A percentile compares a stretch with the other conserved stretches of the same genome.
Conservation (phyloP, 2,329 filamentous ascomycete genomes). For the Amauroascus verrucosus region DNA sequence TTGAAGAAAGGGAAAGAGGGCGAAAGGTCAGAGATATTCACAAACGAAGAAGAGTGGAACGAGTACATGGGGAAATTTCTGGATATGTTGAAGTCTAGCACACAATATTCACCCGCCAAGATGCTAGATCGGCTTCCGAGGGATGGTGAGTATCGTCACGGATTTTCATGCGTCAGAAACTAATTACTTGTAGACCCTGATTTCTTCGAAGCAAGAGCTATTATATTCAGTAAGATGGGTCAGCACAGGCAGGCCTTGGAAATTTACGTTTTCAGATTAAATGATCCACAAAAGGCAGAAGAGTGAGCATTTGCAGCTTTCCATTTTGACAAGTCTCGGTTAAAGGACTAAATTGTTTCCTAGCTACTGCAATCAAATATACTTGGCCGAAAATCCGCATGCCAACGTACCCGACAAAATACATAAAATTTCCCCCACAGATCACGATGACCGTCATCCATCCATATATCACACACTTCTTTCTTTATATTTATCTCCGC, state of each 20-base stretch:
- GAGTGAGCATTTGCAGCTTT: constrained; percentile 50
- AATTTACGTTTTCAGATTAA: constrained; percentile 92
- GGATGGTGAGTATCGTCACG: constrained; percentile 51
- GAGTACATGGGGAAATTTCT: constrained; percentile 58
- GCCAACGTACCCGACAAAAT: constrained; percentile 27
- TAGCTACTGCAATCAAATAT: constrained; percentile 80
- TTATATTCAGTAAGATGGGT: constrained; percentile 89
- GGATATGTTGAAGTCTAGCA: constrained; percentile 62
- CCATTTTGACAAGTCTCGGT: not conserved
- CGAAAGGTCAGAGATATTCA: constrained; percentile 22
- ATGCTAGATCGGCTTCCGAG: constrained; percentile 68
- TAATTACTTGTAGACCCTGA: constrained; percentile 51
- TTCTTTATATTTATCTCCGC: constrained; percentile 76
- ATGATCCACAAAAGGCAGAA: constrained; percentile 81
- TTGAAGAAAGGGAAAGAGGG: constrained; percentile 36
- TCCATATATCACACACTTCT: constrained; percentile 90
- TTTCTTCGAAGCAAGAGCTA: constrained; percentile 82
- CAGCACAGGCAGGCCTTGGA: constrained; percentile 92
- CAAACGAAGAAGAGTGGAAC: constrained; percentile 41
- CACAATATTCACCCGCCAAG: constrained; percentile 67
- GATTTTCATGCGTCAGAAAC: not conserved
- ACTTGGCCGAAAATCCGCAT: constrained; percentile 49
- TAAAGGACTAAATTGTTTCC: not conserved
- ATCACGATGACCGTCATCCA: constrained; percentile 45
- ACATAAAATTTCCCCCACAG: constrained; percentile 33